These are phyloP conservation scores for Fraxinus sp. DNA, from an alignment of 305 asterid genomes.

Conservation along the genomic window DNA sequence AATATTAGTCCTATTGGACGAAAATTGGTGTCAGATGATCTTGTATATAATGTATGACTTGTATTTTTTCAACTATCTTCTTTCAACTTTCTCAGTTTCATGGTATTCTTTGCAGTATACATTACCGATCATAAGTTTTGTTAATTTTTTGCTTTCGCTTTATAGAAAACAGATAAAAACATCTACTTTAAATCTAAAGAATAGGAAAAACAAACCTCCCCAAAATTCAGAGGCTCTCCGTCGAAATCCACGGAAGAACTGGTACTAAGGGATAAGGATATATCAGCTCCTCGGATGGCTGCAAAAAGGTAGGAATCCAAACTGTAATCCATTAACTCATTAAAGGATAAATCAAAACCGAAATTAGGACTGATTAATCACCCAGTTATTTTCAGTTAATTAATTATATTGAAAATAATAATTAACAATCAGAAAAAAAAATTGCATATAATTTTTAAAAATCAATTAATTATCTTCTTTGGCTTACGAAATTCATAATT, in stretches of 20 bases:
- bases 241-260: slow-evolving; percentile 20
- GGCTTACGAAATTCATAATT: background rate
- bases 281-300: slow-evolving; percentile 31
- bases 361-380: background rate
- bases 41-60: background rate
- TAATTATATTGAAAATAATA: background rate
- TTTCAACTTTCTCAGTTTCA: background rate
- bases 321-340: background rate
- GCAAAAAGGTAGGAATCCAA: slow-evolving; percentile 5
- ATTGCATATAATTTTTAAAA: background rate
- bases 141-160: background rate
- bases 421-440: background rate
- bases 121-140: background rate
- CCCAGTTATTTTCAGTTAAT: background rate
- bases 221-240: background rate
- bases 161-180: background rate
- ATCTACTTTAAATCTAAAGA: background rate
- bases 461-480: background rate
- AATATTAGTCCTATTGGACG: background rate
- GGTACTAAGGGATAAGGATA: slow-evolving; percentile 39
- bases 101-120: background rate
- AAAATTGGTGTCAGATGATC: background rate
- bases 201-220: slow-evolving; percentile 24
- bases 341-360: background rate
- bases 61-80: background rate